Evolutionary conservation across 306 rosid genomes (phyloP), one percentile per base, ranked within the genome.

Genomic region (Alnus rubra): DNA sequence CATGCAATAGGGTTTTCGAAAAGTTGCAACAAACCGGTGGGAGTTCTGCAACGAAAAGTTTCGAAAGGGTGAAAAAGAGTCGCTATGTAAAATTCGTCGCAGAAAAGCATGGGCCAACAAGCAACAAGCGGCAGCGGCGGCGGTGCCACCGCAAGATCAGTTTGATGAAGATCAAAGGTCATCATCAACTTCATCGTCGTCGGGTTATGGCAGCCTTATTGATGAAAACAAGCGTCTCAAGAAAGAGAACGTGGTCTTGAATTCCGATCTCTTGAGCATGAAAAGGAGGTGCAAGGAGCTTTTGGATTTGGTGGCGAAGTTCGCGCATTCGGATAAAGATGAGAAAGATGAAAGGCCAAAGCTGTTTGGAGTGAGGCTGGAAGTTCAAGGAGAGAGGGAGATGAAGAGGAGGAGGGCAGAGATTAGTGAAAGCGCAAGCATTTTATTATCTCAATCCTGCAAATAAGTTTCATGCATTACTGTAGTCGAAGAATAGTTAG

Each of bases 301-400:
- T 50, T 84, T 89, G 55, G 90, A 86, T 73, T 83, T 94, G 84
- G 92, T 89, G 80, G 83, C 86, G 0, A 90, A 72, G 83, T 71
- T 78, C 74, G 77, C 85, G 45, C 76, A 45, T 11, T 37, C 33
- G 12, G 23, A 75, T 4, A 51, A 87, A 9, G 65, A 86, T 19
- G 63, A 71, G 44, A 78, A 73, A 23, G 88, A 87, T 62, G 84
- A 82, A n/a, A 88, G 87, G 82, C 95, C 95, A 70, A 88, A 86
- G 90, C 77, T 94, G 71, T 94, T 94, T 83, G 98, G 98, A 0
- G 98, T 94, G 55, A 91, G 89, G 60, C 65, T 94, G 44, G 97
- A 94, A 42, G 92, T 94, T 84, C 86, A 79, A 39, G 94, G 93
- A 59, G 91, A 89, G 54, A 86, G 79, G 73, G 88, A 75, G n/a